A percentile compares a stretch with the other conserved stretches of the same genome.
Conservation (phyloP, 169 alveolate genomes). For the Plasmodium chabaudi region DNA sequence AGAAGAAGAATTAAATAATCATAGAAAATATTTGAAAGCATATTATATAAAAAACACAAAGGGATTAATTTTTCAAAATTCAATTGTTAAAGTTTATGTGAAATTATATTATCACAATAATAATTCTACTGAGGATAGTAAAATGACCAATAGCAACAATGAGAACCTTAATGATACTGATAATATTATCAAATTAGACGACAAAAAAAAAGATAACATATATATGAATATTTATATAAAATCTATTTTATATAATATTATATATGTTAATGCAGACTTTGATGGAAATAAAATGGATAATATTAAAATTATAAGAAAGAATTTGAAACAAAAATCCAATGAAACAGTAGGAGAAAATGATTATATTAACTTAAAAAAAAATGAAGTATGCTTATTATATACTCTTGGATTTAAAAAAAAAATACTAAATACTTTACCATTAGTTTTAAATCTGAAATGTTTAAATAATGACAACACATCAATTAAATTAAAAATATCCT, state of each 20-base stretch:
- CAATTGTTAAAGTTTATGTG: constrained; percentile 53
- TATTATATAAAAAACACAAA: constrained; percentile 53
- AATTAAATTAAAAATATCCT: constrained; percentile 45
- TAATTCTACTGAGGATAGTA: neutral
- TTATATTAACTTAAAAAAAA: constrained; percentile 63
- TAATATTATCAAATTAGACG: neutral
- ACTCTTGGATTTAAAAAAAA: constrained; percentile 33
- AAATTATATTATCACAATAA: constrained; percentile 17
- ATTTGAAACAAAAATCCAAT: constrained; percentile 57
- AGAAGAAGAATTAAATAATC: constrained; percentile 51
- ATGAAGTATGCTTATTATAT: constrained; percentile 66
- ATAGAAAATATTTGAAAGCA: constrained; percentile 25
- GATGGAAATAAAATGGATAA: constrained; percentile 55
- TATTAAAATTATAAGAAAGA: constrained; percentile 37
- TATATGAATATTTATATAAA: constrained; percentile 61
- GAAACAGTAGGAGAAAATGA: constrained; percentile 51
- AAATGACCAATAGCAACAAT: neutral
- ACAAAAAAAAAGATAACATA: constrained; percentile 7
- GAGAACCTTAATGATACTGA: neutral
- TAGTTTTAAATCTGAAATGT: constrained; percentile 55
- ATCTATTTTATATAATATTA: constrained; percentile 48
- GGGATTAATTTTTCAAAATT: constrained; percentile 53
- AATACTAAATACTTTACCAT: constrained; percentile 14
- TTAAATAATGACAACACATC: constrained; percentile 58
- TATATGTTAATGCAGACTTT: constrained; percentile 49